Evolutionary conservation across 2,329 filamentous ascomycete genomes (phyloP).

Genomic region (Diaporthe australafricana): DNA sequence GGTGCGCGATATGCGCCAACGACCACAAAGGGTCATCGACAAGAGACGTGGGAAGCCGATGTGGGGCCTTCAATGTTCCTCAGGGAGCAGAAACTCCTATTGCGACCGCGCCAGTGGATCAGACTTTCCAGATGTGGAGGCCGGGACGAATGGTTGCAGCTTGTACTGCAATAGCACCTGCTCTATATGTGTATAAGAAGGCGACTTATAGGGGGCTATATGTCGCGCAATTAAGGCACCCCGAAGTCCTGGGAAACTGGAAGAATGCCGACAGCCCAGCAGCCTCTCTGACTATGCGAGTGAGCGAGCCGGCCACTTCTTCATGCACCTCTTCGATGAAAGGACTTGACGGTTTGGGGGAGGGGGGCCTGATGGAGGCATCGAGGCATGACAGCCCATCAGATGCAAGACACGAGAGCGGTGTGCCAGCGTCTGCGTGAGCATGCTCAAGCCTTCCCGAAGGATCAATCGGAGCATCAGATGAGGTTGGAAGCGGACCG

Average conservation of each 20-base stretch:
- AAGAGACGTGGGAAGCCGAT: constrained; percentile 7
- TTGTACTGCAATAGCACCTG: constrained; percentile 30
- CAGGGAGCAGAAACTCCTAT: constrained; percentile 10
- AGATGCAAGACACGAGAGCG: constrained; percentile 4
- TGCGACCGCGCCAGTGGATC: constrained; percentile 25
- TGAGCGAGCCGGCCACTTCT: not conserved
- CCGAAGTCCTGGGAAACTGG: constrained; percentile 23
- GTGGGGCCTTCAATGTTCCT: constrained; percentile 32
- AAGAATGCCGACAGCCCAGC: not conserved
- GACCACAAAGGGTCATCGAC: constrained; percentile 20
- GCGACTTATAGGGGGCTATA: constrained; percentile 30
- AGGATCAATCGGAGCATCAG: constrained; percentile 8
- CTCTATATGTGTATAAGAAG: constrained; percentile 32
- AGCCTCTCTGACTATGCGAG: not conserved
- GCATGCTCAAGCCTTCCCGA: constrained; percentile 4
- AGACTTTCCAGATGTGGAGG: constrained; percentile 24
- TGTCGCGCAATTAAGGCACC: constrained; percentile 1
- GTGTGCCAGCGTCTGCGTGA: constrained; percentile 21
- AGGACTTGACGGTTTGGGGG: constrained; percentile 12
- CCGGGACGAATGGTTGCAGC: constrained; percentile 26
- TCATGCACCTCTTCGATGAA: constrained; percentile 1
- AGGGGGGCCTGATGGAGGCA: not conserved
- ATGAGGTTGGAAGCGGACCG: not conserved
- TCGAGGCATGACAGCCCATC: not conserved
- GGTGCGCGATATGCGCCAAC: constrained; percentile 32